Conservation (phyloP, 352 stramenopile genomes). For the Globisporangium orthogonon region DNA sequence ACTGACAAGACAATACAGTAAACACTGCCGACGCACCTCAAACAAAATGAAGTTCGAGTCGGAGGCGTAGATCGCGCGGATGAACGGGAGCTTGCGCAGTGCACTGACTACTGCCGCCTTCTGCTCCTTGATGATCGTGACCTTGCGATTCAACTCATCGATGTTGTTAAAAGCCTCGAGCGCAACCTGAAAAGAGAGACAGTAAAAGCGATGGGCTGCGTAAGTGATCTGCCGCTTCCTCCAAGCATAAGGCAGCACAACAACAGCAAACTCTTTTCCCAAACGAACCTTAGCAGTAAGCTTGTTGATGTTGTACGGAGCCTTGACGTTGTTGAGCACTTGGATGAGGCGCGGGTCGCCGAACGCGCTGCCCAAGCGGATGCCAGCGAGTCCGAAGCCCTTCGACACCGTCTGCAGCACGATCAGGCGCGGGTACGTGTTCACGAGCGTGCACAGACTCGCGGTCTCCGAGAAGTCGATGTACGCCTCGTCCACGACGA, state of each 20-base stretch:
- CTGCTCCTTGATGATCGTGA: conserved; percentile 76
- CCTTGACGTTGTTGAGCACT: conserved; percentile 99
- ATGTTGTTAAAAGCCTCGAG: conserved; percentile 60
- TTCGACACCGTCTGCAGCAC: conserved; percentile 98
- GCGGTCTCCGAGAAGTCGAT: conserved; percentile 91
- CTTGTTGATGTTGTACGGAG: conserved; percentile 99
- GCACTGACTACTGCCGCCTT: conserved; percentile 73
- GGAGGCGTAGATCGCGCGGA: conserved; percentile 90
- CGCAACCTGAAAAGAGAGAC: conserved; percentile 25
- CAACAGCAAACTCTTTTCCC: background rate
- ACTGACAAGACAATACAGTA: background rate
- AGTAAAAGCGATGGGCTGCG: too few species aligned
- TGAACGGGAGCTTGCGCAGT: conserved; percentile 89
- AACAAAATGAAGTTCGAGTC: conserved; percentile 99
- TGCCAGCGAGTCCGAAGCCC: conserved; percentile 96
- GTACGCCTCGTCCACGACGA: conserved; percentile 99
- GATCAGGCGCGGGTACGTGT: conserved; percentile 92
- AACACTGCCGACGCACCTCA: conserved; percentile 40
- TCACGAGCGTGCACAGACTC: conserved; percentile 86
- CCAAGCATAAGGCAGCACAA: too few species aligned
- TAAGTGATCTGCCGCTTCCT: background rate
- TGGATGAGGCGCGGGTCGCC: conserved; percentile 91
- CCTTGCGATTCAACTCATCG: conserved; percentile 47
- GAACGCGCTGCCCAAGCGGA: conserved; percentile 91
- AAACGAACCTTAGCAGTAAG: conserved; percentile 80